Evolutionary conservation across 176 grass and related monocot genomes (phyloP), one percentile per base, ranked within the genome.

Genomic region (Dactylis glomerata): DNA sequence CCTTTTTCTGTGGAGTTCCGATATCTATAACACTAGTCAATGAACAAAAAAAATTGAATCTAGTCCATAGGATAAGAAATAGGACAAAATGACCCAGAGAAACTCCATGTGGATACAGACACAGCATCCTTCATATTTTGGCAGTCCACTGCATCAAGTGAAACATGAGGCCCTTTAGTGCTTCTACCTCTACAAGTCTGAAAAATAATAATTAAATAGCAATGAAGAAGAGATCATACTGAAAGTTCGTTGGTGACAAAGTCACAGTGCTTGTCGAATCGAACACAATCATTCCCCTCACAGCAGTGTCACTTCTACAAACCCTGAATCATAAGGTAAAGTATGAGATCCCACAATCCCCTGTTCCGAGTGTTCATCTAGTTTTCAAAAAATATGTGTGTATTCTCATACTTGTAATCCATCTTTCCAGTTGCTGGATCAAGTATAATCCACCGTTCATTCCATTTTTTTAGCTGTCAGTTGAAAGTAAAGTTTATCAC

Each of bases 371-470:
- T 11, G 31, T 54, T 23, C 5, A 4, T 54, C 10, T 40, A n/a
- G 34, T 40, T 36, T 51, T 2, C 34, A 73, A 67, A 63, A 83
- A 41, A 62, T 50, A 69, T 20, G 68, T n/a, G 30, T 85, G 77
- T 70, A 81, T 87, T 87, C 67, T 22, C 89, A 11, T 93, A 97
- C 94, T 97, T 97, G 91, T 97, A 97, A 52, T 98, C 96, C 82
- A 98, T 98, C 70, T 95, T 98, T 76, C 93, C 89, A 80, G 89
- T 94, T 65, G 93, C 90, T 49, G 96, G 93, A 76, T 98, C 89
- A 77, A 98, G 90, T 76, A 95, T 93, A 70, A 95, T 84, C 96
- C 96, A 98, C 8, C 91, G 89, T 62, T 98, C 96, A 63, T 98
- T 98, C 96, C 96, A 98, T 87, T 94, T 98, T 83, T 75, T 88